Conservation (phyloP, 331 rosid species). For the Rhamnella rubrinervis region DNA sequence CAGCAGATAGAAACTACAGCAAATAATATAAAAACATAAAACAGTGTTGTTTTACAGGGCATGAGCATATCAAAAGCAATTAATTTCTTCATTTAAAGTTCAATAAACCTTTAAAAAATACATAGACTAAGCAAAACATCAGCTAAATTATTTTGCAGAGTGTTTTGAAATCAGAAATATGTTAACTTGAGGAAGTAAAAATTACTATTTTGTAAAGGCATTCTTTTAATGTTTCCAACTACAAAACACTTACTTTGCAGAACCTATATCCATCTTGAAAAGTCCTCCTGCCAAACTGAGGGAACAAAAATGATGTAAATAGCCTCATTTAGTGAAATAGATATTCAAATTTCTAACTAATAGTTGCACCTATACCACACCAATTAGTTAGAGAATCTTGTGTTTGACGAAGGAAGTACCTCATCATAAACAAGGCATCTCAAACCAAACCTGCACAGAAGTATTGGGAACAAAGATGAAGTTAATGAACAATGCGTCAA, state of each 20-base stretch:
- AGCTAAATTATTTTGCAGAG: background rate
- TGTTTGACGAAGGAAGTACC: background rate
- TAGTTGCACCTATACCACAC: background rate
- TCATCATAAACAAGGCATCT: background rate
- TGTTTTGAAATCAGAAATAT: background rate
- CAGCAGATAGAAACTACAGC: background rate
- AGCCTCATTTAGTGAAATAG: constrained; percentile 1
- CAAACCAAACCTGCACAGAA: background rate
- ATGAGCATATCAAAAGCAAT: background rate
- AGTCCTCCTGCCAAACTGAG: constrained; percentile 29
- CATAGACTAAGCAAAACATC: background rate
- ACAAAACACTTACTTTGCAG: constrained; percentile 43
- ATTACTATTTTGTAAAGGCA: background rate
- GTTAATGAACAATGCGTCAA: background rate
- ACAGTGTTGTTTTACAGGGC: background rate
- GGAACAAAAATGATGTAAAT: constrained; percentile 15
- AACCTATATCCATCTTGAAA: constrained; percentile 55
- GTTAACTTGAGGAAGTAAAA: background rate
- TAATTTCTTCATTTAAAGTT: background rate
- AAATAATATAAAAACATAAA: background rate
- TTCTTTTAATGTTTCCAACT: background rate
- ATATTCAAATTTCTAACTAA: background rate
- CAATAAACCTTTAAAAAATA: background rate
- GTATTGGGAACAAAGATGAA: background rate
- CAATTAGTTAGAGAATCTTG: background rate